Percentiles rank a stretch among this genome's conserved stretches.
Evolutionary conservation across 2,329 filamentous ascomycete genomes (phyloP).

Genomic region (Penicillium sp.): DNA sequence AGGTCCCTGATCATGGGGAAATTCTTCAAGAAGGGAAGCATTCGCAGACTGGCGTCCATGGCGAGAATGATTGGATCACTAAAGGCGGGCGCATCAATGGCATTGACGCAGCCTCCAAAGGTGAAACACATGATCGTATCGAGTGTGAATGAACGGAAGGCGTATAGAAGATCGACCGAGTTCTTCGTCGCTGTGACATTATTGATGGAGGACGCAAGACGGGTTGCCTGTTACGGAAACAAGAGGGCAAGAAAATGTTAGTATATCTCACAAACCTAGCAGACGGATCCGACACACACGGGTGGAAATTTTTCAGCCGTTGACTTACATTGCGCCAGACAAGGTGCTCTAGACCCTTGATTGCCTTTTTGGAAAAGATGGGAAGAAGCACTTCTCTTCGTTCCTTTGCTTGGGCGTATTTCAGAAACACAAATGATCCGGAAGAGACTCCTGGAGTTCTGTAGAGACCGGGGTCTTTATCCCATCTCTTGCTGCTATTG

Average conservation of each 20-base stretch:
- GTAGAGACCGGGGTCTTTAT: conserved; percentile 9
- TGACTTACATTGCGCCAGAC: conserved; percentile 8
- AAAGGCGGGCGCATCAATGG: conserved; percentile 5
- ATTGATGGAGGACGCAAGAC: conserved; percentile 2
- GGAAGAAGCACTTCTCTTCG: conserved; percentile 8
- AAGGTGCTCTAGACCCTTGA: conserved; percentile 6
- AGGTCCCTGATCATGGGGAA: conserved; percentile 1
- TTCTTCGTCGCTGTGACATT: conserved; percentile 1
- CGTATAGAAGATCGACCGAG: conserved; percentile 2
- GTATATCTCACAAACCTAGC: too few species aligned
- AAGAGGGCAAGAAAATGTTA: too few species aligned
- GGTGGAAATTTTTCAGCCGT: too few species aligned
- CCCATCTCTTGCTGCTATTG: conserved; percentile 9
- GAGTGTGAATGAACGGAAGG: conserved; percentile 7
- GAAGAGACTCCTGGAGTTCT: conserved; percentile 6
- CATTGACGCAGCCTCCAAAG: conserved; percentile 7
- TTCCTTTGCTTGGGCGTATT: conserved; percentile 9
- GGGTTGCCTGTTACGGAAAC: background rate
- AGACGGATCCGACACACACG: too few species aligned
- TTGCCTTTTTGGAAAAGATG: conserved; percentile 9
- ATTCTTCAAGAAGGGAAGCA: conserved; percentile 1
- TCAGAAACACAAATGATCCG: conserved; percentile 8
- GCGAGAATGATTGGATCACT: conserved; percentile 5
- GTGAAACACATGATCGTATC: conserved; percentile 11
- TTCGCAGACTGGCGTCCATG: background rate